Evolutionary conservation across 1,284 basidiomycete genomes (phyloP).

Genomic region (Microbotryomycetes sp.): DNA sequence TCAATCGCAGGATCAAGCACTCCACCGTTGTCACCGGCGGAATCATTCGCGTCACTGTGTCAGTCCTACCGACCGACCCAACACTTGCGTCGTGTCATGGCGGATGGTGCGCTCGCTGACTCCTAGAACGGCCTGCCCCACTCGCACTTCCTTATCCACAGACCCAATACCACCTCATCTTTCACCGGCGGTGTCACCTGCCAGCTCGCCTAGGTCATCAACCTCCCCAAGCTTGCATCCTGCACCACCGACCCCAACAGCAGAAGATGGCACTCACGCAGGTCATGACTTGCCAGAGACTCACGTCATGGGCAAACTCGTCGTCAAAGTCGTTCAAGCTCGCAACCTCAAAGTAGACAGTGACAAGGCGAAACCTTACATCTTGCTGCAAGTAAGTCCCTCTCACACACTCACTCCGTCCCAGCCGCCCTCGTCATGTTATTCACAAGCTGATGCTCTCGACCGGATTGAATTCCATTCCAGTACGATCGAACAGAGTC

Average conservation of each 20-base stretch:
- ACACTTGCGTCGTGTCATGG: too few species aligned
- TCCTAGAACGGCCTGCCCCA: too few species aligned
- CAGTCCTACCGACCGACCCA: too few species aligned
- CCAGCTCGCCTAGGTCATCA: neutral
- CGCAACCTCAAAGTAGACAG: constrained; percentile 10
- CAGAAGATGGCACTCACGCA: neutral
- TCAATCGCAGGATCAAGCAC: neutral
- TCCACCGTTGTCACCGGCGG: constrained; percentile 1
- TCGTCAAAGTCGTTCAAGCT: constrained; percentile 26
- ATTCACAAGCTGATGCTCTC: neutral
- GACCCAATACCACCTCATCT: neutral
- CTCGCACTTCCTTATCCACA: too few species aligned
- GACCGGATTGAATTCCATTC: neutral
- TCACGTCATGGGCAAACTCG: constrained; percentile 20
- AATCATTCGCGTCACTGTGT: neutral
- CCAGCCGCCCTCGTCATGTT: neutral
- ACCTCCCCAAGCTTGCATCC: neutral
- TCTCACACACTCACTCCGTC: neutral
- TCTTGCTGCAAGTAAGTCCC: constrained; percentile 21
- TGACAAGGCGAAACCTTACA: constrained; percentile 22
- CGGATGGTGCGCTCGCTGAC: too few species aligned
- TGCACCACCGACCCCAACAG: neutral
- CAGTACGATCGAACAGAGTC: constrained; percentile 30
- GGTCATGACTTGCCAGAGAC: constrained; percentile 13
- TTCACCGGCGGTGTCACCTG: neutral